Base-by-base conservation (phyloP, 345 rosid genomes). In the Atalantia buxifolia region DNA sequence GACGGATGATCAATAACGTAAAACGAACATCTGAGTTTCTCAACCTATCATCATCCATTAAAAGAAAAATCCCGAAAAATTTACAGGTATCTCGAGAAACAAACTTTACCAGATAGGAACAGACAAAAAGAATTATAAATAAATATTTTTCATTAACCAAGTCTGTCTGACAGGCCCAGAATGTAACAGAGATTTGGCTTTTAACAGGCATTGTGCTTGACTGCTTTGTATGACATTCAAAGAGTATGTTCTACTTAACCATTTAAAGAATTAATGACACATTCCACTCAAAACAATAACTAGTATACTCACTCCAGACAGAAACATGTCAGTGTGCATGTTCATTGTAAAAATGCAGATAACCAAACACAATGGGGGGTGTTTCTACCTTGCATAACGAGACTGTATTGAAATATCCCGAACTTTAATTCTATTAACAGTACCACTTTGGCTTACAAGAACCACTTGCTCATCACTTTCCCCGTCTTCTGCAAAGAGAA, bases 401-500 rank as follows among this genome's bases (percentile, higher is more conserved):
- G 98, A 94, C 79, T 92, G 98, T 73, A 94, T 87, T 0, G 99
- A 92, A 80, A 94, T 91, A 82, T 94, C 98, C 71, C 89, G 87
- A 76, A 94, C 99, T 88, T 96, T 96, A 77, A 96, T 89, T 82
- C 98, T 86, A 80, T 92, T 96, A 19, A 90, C 90, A 35, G 92
- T 91, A 69, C 99, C 98, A 56, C 95, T 95, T 78, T 95, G 99
- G 87, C 98, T 95, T 63, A 95, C 97, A 22, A 94, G 81, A 83
- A 96, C 97, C 31, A 96, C 94, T 84, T 96, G 98, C 77, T 96
- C 99, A 65, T 94, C 95, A 55, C 95, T 91, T 82, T 96, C 97
- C 33, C 97, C 97, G 82, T 94, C 94, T 74, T 92, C 97, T 92
- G 85, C 65, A 69, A 68, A 27, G 66, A 55, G 78, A 79, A 24